Base-by-base conservation (phyloP, 2,329 filamentous ascomycete genomes). In the Massarina eburnea region DNA sequence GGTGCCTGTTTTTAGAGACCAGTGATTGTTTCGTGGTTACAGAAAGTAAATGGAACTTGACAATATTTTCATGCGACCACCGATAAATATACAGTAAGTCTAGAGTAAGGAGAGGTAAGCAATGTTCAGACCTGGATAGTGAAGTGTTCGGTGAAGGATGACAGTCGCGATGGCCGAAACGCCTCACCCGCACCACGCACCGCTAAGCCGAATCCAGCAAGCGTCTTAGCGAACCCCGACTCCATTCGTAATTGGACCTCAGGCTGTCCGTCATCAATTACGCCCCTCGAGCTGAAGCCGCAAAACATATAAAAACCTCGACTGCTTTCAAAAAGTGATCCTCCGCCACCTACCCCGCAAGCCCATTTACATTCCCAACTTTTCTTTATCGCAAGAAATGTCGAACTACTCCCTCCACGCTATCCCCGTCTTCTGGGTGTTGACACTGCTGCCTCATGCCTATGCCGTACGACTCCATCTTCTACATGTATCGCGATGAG, bases 381-480 rank as follows among this genome's bases (percentile, higher is more conserved):
- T 26, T 14, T 14, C 27, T 14, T 14, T 4, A 30, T 14, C 27
- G 12, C 27, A 8, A 30, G 12, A 8, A 14, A 30, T 30, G 27
- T 30, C 45, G 27, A 65, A 65, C 35, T 58, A 58, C 49, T 62
- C 59, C 14, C 27, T 66, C 43, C 59, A 61, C 46, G 47, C 43
- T 24, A 61, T 66, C 27, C 59, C 58, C 4, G 38, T 51, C 2
- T 64, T 57, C 47, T 64, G 58, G 59, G 12, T 59, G 18, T 30
- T 64, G 5, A 43, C 55, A 1, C 41, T 63, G 1, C 43, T 29
- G 10, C 61, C 61, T 1, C 62, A 64, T 27, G 48, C 38, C 8
- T 52, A 55, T 38, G 55, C 55, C 2, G 62, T 63, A 54, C 14
- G 48, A 32, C 10, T 41, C 24, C 21, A 21, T 12, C 36, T 19